These are phyloP conservation scores for Pseudogymnoascus destructans DNA, from an alignment of 2,329 filamentous ascomycete genomes.

Conservation along the genomic window DNA sequence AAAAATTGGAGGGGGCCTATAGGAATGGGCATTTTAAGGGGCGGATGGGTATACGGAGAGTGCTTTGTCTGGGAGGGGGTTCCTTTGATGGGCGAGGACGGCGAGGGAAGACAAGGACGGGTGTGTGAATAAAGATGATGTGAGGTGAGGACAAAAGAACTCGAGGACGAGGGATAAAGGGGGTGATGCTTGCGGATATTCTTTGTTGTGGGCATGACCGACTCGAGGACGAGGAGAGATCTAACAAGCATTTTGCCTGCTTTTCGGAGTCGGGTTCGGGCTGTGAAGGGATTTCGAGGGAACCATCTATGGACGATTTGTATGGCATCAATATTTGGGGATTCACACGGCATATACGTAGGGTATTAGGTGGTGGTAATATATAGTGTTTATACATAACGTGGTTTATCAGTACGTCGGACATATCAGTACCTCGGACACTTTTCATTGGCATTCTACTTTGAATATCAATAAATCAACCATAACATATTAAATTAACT, in stretches of 20 bases:
- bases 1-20: not conserved
- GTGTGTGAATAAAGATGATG: not conserved
- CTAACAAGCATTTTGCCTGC: not conserved
- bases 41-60: not conserved
- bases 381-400: not conserved
- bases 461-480: too few relatives aligned
- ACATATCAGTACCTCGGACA: too few relatives aligned
- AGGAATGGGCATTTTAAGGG: not conserved
- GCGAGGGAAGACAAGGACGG: not conserved
- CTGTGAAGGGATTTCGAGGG: not conserved
- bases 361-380: not conserved
- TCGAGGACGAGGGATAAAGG: not conserved
- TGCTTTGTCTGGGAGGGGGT: not conserved
- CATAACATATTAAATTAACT: too few relatives aligned
- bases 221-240: not conserved
- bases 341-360: not conserved
- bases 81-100: not conserved
- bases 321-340: not conserved
- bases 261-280: not conserved
- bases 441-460: too few relatives aligned
- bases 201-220: not conserved
- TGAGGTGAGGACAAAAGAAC: not conserved
- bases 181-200: not conserved
- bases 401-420: too few relatives aligned
- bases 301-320: not conserved